Evolutionary conservation across 2,329 filamentous ascomycete genomes (phyloP), one percentile per base, ranked within the genome.

Genomic region (Penicillium verrucosum): DNA sequence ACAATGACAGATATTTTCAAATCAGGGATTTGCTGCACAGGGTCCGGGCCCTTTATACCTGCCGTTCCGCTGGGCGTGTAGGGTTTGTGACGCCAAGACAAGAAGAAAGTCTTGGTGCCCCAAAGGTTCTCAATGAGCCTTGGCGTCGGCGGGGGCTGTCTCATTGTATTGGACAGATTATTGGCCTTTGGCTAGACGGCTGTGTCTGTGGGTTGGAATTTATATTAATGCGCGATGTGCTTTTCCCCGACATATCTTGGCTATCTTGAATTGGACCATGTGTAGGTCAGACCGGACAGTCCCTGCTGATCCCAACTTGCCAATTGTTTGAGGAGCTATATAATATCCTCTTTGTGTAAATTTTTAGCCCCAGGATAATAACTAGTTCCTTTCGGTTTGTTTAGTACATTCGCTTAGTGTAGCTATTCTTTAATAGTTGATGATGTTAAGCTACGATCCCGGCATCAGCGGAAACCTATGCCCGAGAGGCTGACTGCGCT

Each of bases 51-150:
- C 25, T 51, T 56, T 37, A 37, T 14, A 51, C 29, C 61, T 66
- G 75, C 51, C 61, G n/a, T 8, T 36, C 30, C 30, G 44, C 29
- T 6, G 43, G 10, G 9, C 11, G 8, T 32, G 29, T 32, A 32
- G 29, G 18, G 25, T 16, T 45, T 27, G 12, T 21, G 23, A 27
- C 64, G 61, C 61, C 61, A 63, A 63, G 61, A 44, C 16, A 16
- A 55, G 38, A 42, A 38, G 50, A 49, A 51, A 59, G 40, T 56
- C 62, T 64, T 63, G 62, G 62, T 60, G 51, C 51, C 62, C 55
- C 57, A 60, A 64, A 64, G 62, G 62, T 64, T 62, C 62, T 60
- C 62, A 60, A 18, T 18, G 16, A 29, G 23, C 14, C 51, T 49
- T 54, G 51, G 51, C 51, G 16, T 2, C 29, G 21, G 41, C 25